Percentiles rank a stretch among this genome's conserved stretches.
phyloP scores from a whole-genome alignment of 2,329 filamentous ascomycete species.

The Monilinia vaccinii-corymbosi region DNA sequence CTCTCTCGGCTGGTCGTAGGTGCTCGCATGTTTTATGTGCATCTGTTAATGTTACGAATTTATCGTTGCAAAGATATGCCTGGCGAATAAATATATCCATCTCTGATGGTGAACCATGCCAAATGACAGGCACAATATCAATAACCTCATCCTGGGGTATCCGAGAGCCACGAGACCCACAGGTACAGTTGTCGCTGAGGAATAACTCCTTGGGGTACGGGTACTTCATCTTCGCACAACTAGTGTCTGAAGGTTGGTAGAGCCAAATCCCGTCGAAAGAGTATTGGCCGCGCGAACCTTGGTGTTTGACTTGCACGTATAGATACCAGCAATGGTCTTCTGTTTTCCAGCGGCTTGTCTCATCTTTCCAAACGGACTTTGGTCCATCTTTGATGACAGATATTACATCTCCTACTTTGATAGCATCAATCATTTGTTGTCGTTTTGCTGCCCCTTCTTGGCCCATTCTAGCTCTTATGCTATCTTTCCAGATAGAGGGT shows the following conservation, averaged over 20 bases:
- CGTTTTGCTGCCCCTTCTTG: conserved; percentile 1
- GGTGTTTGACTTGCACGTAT: conserved; percentile 51
- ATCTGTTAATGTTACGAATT: conserved; percentile 50
- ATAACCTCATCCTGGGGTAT: conserved; percentile 48
- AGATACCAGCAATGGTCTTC: conserved; percentile 57
- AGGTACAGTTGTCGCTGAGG: conserved; percentile 68
- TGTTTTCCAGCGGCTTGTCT: conserved; percentile 34
- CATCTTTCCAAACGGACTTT: conserved; percentile 47
- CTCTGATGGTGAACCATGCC: conserved; percentile 40
- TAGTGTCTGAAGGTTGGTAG: conserved; percentile 62
- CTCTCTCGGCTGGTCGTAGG: conserved; percentile 5
- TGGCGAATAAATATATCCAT: conserved; percentile 60
- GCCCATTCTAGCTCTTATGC: neutral
- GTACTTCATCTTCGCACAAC: conserved; percentile 58
- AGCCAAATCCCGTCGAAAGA: conserved; percentile 64
- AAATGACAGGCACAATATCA: conserved; percentile 48
- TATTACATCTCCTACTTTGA: conserved; percentile 41
- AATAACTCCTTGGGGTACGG: conserved; percentile 67
- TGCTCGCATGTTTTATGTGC: conserved; percentile 47
- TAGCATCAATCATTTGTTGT: conserved; percentile 38
- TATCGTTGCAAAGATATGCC: conserved; percentile 51
- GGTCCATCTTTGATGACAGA: conserved; percentile 36
- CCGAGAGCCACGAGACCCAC: conserved; percentile 32
- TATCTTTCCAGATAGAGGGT: neutral
- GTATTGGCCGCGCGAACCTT: conserved; percentile 29